Evolutionary conservation across 495 filamentous ascomycete species (phyloP).

Genomic region (Neurospora sp.): DNA sequence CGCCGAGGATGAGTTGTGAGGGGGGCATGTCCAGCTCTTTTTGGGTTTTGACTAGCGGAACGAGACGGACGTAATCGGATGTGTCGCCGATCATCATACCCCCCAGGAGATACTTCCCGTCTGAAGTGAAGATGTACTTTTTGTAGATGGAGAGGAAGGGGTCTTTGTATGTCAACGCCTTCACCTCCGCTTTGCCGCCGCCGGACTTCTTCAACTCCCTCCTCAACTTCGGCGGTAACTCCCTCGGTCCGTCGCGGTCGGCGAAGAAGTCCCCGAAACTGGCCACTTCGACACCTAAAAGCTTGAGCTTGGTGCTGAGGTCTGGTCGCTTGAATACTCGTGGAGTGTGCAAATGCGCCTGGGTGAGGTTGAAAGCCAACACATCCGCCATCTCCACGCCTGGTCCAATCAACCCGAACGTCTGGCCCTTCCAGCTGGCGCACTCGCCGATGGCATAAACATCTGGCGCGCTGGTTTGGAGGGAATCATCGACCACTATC

Average conservation of each 20-base stretch:
- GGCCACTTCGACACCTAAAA: slow-evolving; percentile 88
- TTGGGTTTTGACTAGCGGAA: slow-evolving; percentile 85
- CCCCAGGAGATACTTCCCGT: slow-evolving; percentile 86
- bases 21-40: slow-evolving; percentile 78
- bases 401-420: slow-evolving; percentile 87
- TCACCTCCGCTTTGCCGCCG: slow-evolving; percentile 50
- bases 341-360: slow-evolving; percentile 60
- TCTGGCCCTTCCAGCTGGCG: slow-evolving; percentile 88
- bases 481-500: slow-evolving; percentile 60
- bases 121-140: slow-evolving; percentile 87
- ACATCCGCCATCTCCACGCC: slow-evolving; percentile 97
- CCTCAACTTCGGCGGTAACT: slow-evolving; percentile 48
- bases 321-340: slow-evolving; percentile 76
- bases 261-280: slow-evolving; percentile 97
- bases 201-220: slow-evolving; percentile 29
- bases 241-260: slow-evolving; percentile 75
- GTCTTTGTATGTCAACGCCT: slow-evolving; percentile 86
- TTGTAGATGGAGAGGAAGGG: slow-evolving; percentile 93
- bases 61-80: slow-evolving; percentile 85
- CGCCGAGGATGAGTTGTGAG: slow-evolving; percentile 81
- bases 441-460: slow-evolving; percentile 94
- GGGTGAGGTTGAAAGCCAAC: slow-evolving; percentile 86
- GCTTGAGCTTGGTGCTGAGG: slow-evolving; percentile 87
- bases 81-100: slow-evolving; percentile 99
- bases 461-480: slow-evolving; percentile 61